Evolutionary conservation across 1,284 basidiomycete species (phyloP), one percentile per base, ranked within the genome.

Genomic region (Apiotrichum sp.): DNA sequence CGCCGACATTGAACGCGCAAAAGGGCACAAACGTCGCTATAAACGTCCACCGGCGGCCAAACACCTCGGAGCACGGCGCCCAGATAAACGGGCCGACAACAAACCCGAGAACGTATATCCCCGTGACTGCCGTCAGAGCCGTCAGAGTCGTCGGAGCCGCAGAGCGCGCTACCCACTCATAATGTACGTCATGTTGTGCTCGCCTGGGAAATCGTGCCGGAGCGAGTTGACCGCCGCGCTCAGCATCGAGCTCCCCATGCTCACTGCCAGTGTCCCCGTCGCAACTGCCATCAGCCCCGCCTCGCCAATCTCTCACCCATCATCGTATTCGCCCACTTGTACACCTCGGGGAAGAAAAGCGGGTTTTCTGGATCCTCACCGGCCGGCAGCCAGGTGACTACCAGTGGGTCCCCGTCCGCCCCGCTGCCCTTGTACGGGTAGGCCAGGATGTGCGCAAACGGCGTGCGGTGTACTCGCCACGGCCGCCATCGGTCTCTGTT

Each of bases 31-130:
- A 86, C 68, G 68, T 84, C 82, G n/a, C 83, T 72, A 72, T 38
- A 58, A 73, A 71, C 16, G 67, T 73, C 70, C 69, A 63, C 78
- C 81, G 61, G 49, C 84, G 77, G 35, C 84, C 83, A 62, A 78
- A 82, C 61, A 82, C 79, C 77, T 86, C 85, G 49, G 81, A 81
- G 61, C 85, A 68, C 0, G 85, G 83, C 3, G 85, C 84, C 77
- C 84, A 86, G 5, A 85, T 51, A 3, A 84, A 70, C 1, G 83
- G 83, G 72, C 78, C 80, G 32, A 80, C 10, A 9, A 41, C 40
- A 41, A 60, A 57, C 4, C 58, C 58, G 11, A 58, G 57, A 5
- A 58, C 53, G 50, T 52, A 58, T 42, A 58, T 58, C n/a, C 50
- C 50, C n/a, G 57, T 58, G 42, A 58, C 50, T 55, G 46, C 2